Evolutionary conservation across 1,284 basidiomycete genomes (phyloP).

Genomic region (Austroboletus rostrupii): DNA sequence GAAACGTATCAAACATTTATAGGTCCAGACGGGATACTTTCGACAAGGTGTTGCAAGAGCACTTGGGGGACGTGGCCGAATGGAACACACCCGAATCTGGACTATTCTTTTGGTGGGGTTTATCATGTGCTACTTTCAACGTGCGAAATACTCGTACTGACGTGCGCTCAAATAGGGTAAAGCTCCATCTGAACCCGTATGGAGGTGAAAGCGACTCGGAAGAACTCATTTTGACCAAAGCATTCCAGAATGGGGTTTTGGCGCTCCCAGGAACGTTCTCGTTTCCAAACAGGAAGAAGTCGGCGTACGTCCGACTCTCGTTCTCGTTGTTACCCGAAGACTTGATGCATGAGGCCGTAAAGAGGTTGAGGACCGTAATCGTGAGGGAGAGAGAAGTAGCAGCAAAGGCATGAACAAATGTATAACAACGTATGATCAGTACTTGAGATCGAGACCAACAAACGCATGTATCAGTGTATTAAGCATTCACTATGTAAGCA

Average conservation of each 20-base stretch:
- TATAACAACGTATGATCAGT: too few relatives aligned
- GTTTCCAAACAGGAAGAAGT: constrained; percentile 39
- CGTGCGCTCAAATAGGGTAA: constrained; percentile 46
- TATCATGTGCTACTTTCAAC: background rate
- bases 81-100: constrained; percentile 84
- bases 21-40: constrained; percentile 72
- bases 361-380: constrained; percentile 42
- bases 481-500: too few relatives aligned
- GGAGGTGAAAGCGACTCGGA: constrained; percentile 62
- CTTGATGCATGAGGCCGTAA: constrained; percentile 65
- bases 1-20: constrained; percentile 72
- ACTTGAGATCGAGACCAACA: too few relatives aligned
- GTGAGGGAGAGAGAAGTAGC: background rate
- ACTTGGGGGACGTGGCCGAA: constrained; percentile 71
- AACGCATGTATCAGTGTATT: too few relatives aligned
- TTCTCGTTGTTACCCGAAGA: too few relatives aligned
- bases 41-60: constrained; percentile 66
- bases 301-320: too few relatives aligned
- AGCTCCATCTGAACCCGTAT: constrained; percentile 41
- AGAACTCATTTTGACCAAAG: constrained; percentile 69
- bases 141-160: background rate
- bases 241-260: constrained; percentile 47
- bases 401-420: too few relatives aligned
- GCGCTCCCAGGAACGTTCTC: constrained; percentile 63
- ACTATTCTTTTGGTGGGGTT: constrained; percentile 77